Conservation (phyloP, 2,329 filamentous ascomycete genomes). For the Diaporthe ampelina region DNA sequence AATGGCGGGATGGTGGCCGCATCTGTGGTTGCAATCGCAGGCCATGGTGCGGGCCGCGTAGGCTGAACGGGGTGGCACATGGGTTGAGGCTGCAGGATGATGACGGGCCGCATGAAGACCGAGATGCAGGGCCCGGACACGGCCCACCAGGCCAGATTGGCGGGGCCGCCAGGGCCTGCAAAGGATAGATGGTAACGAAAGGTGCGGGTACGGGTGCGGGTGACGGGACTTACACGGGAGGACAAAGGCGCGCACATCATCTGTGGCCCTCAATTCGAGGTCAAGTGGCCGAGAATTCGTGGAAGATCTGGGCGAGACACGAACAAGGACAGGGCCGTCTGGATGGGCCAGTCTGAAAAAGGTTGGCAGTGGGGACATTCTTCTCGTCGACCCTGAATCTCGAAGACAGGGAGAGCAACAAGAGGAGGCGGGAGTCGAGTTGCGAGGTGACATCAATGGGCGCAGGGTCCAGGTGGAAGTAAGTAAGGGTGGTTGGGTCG, state of each 20-base stretch:
- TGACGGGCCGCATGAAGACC: slow-evolving; percentile 23
- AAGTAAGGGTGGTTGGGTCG: slow-evolving; percentile 6
- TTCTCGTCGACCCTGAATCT: neutral
- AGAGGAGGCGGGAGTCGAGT: slow-evolving; percentile 1
- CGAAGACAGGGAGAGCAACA: neutral
- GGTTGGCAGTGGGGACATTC: slow-evolving; percentile 11
- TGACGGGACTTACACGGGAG: slow-evolving; percentile 30
- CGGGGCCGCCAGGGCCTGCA: slow-evolving; percentile 31
- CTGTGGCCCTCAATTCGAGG: slow-evolving; percentile 39
- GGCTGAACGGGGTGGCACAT: slow-evolving; percentile 30
- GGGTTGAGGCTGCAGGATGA: slow-evolving; percentile 52
- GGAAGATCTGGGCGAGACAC: slow-evolving; percentile 25
- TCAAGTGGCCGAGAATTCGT: slow-evolving; percentile 26
- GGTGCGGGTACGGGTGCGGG: neutral
- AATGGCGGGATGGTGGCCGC: neutral
- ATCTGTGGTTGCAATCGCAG: neutral
- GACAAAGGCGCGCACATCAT: slow-evolving; percentile 35
- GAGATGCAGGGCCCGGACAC: slow-evolving; percentile 21
- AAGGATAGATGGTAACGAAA: slow-evolving; percentile 21
- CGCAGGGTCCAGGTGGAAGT: neutral
- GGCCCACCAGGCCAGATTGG: slow-evolving; percentile 38
- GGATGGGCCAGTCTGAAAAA: slow-evolving; percentile 20
- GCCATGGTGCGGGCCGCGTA: slow-evolving; percentile 8
- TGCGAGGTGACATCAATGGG: slow-evolving; percentile 22
- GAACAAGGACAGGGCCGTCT: slow-evolving; percentile 37